Conservation (phyloP, 78 protist species). For the Dictyostelium purpureum region DNA sequence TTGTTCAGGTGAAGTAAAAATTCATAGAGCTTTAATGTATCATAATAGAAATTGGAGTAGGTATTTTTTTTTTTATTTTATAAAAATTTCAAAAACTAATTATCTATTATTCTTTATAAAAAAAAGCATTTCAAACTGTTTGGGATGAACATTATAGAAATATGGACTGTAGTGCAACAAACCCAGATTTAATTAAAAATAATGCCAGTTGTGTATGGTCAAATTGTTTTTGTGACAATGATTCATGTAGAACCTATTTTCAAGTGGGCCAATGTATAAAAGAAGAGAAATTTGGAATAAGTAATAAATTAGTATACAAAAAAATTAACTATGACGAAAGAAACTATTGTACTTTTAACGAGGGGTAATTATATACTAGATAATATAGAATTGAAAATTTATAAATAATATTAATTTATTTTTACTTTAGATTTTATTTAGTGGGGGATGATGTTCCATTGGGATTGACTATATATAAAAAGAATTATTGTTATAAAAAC, state of each 20-base stretch:
- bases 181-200: not conserved
- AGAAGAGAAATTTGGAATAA: no score
- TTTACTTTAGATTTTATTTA: not conserved
- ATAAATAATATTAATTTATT: not conserved
- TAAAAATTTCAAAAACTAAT: no score
- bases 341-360: not conserved
- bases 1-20: not conserved
- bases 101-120: not conserved
- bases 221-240: not conserved
- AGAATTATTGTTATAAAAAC: not conserved
- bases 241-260: not conserved
- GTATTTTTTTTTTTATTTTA: no score
- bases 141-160: slow-evolving; percentile 8
- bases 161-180: not conserved
- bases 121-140: not conserved
- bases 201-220: slow-evolving; percentile 9
- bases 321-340: not conserved
- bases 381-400: not conserved
- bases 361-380: not conserved
- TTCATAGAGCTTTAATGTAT: not conserved
- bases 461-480: not conserved
- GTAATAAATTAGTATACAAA: not conserved
- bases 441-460: not conserved
- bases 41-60: no score
- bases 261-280: not conserved